These are phyloP conservation scores for Cystobasidium slooffiae DNA, from an alignment of 1,284 basidiomycete species.

Conservation along the genomic window DNA sequence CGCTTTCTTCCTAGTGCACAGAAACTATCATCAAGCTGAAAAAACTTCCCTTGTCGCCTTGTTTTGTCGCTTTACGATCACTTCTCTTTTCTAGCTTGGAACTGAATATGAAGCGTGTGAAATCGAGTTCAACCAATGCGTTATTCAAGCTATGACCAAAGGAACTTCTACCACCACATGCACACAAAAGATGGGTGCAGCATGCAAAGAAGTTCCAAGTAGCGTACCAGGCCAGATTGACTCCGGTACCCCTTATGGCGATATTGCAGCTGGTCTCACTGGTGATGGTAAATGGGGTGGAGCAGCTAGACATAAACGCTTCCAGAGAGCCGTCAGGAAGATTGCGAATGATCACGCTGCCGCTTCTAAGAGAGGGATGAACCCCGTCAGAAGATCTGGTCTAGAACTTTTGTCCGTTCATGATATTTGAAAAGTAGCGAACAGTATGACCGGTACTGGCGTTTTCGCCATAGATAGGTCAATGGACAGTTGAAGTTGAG, in stretches of 20 bases:
- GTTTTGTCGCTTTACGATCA: not conserved
- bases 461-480: not conserved
- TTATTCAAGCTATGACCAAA: conserved; percentile 20
- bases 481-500: too few species aligned
- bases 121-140: conserved; percentile 32
- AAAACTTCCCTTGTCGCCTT: not conserved
- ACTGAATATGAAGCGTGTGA: conserved; percentile 32
- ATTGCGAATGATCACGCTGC: conserved; percentile 13
- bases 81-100: conserved; percentile 19
- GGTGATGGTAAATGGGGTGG: conserved; percentile 38
- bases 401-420: conserved; percentile 7
- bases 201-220: conserved; percentile 12
- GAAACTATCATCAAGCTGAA: not conserved
- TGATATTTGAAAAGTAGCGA: not conserved
- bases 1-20: not conserved
- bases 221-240: conserved; percentile 28
- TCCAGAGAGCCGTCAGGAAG: conserved; percentile 18
- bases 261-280: conserved; percentile 16
- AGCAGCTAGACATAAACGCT: conserved; percentile 21
- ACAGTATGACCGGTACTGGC: too few species aligned
- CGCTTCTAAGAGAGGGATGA: conserved; percentile 20
- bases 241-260: conserved; percentile 29
- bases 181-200: conserved; percentile 3
- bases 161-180: conserved; percentile 31
- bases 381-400: conserved; percentile 21